A percentile compares a stretch with the other conserved stretches of the same genome.
Evolutionary conservation across 129 eudicot species (phyloP).

Genomic region (Cynara cardunculus): DNA sequence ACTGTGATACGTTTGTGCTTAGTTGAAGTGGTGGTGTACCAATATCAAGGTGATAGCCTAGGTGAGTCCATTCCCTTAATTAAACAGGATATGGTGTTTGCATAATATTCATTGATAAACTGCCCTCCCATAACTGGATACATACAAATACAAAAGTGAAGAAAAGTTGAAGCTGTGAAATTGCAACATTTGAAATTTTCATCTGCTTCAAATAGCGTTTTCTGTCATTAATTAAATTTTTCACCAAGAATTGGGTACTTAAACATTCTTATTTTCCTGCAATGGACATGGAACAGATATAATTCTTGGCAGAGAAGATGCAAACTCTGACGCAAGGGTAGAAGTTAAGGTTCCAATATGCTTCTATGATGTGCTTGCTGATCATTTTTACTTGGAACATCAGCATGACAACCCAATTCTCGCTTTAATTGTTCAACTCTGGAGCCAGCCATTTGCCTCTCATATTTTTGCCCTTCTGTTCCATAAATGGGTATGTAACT

Average conservation of each 20-base stretch:
- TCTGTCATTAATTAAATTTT: not conserved
- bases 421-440: constrained; percentile 78
- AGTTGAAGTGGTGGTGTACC: not conserved
- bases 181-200: not conserved
- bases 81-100: not conserved
- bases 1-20: not conserved
- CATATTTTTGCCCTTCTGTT: constrained; percentile 79
- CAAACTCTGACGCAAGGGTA: constrained; percentile 37
- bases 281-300: constrained; percentile 59
- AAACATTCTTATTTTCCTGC: constrained; percentile 12
- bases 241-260: not conserved
- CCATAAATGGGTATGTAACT: constrained; percentile 80
- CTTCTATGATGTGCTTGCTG: constrained; percentile 87
- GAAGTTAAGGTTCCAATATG: constrained; percentile 55
- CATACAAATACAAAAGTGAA: not conserved
- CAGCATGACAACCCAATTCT: constrained; percentile 70
- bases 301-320: constrained; percentile 62
- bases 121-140: not conserved
- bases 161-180: not conserved
- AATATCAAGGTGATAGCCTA: no score
- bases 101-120: no score
- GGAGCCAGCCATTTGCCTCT: constrained; percentile 93
- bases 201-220: not conserved
- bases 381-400: constrained; percentile 72
- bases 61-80: not conserved